Evolutionary conservation across 805 yeast species (phyloP), one percentile per base, ranked within the genome.

Genomic region (Starmerella gropengiesseri): DNA sequence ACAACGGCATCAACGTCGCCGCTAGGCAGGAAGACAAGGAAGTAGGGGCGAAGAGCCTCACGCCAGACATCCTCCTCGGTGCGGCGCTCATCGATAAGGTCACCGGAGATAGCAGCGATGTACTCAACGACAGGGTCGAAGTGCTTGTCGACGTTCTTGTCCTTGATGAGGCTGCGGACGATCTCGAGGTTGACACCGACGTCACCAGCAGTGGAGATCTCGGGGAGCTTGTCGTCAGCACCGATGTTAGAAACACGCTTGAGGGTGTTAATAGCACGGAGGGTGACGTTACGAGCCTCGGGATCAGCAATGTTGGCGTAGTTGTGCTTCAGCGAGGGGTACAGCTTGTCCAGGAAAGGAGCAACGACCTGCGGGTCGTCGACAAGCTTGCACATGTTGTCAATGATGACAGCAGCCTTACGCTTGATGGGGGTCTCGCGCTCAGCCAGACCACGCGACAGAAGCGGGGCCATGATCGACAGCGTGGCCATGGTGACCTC

Each of bases 311-410:
- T 87, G 74, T 83, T 85, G 64, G 82, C 71, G 74, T 80, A 78
- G 83, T 91, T 91, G 66, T 78, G 68, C 79, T 84, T 84, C 70
- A 91, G 76, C 63, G 95, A 83, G 67, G 99, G 99, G 75, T 85
- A 81, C 63, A 91, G 78, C 66, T 81, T 82, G 71, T 75, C 73
- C 81, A 91, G 74, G 84, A 91, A 91, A 57, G 99, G 98, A 75
- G 97, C 99, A 71, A 91, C 94, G 65, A 91, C 93, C 75, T 91
- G 97, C 60, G 98, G 98, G 68, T 91, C 98, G 67, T 91, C 98
- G 74, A 91, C 99, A 71, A 91, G 84, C 74, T 91, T 91, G 83
- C 98, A 91, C 99, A 91, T 91, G 94, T 91, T 91, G 71, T 91
- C 99, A 63, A 89, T 82, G 71, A 91, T 91, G 67, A 91, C 98